These are phyloP conservation scores for Omphalotus olearius DNA, from an alignment of 1,284 basidiomycete species.

Conservation along the genomic window DNA sequence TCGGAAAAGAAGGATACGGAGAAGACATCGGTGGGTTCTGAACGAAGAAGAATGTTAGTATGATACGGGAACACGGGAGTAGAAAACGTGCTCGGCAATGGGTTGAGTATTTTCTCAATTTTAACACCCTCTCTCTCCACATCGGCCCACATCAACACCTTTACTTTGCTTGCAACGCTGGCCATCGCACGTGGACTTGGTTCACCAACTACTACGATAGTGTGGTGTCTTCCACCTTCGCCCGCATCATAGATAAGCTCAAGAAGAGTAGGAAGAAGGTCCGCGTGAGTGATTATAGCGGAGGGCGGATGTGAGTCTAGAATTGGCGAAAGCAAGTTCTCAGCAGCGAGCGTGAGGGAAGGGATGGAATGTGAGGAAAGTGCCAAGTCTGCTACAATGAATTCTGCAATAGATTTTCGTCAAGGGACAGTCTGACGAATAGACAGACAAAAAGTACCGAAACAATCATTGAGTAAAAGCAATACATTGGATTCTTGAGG, in stretches of 20 bases:
- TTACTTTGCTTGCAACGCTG: constrained; percentile 43
- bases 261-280: constrained; percentile 58
- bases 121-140: constrained; percentile 59
- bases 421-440: not conserved
- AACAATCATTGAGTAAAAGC: constrained; percentile 67
- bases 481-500: constrained; percentile 65
- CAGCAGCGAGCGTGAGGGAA: constrained; percentile 63
- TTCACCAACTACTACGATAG: constrained; percentile 66
- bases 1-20: constrained; percentile 62
- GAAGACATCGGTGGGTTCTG: constrained; percentile 60
- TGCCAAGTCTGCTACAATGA: constrained; percentile 71
- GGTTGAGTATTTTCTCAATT: constrained; percentile 39
- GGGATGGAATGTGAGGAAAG: constrained; percentile 66
- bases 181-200: constrained; percentile 35
- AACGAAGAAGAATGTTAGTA: constrained; percentile 6
- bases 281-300: constrained; percentile 63
- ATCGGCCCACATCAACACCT: constrained; percentile 57
- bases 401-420: constrained; percentile 45
- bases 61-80: not conserved
- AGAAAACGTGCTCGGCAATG: constrained; percentile 43
- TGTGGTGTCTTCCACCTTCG: constrained; percentile 44
- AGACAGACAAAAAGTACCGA: constrained; percentile 46
- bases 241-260: constrained; percentile 62
- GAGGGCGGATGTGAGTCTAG: constrained; percentile 62
- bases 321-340: constrained; percentile 52